Evolutionary conservation across 257 asterid species (phyloP).

Genomic region (Buddleja alternifolia): DNA sequence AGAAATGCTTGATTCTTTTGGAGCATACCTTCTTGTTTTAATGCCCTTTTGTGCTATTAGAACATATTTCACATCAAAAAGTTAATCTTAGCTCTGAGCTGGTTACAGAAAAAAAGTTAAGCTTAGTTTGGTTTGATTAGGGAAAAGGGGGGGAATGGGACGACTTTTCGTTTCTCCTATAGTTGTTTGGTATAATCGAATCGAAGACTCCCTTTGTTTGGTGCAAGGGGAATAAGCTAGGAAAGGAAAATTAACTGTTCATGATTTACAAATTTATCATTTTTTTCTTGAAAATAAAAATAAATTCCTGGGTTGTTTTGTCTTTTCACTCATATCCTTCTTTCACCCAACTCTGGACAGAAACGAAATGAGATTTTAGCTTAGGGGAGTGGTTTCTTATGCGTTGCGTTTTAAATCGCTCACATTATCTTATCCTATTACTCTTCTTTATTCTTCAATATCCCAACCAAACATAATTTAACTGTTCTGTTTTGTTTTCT

Average conservation of each 20-base stretch:
- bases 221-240: not conserved
- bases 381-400: not conserved
- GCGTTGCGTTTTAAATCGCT: too few species aligned
- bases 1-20: too few species aligned
- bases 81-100: too few species aligned
- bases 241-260: not conserved
- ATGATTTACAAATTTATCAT: not conserved
- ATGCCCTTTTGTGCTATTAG: too few species aligned
- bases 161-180: not conserved
- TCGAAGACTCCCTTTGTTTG: not conserved
- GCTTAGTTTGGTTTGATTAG: not conserved
- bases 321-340: too few species aligned
- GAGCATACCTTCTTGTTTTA: too few species aligned
- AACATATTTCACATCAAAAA: too few species aligned
- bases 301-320: too few species aligned
- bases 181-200: not conserved
- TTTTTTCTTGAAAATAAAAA: too few species aligned
- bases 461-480: not conserved
- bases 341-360: not conserved
- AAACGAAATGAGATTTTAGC: not conserved
- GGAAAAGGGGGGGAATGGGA: not conserved
- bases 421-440: too few species aligned
- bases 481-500: not conserved
- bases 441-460: too few species aligned
- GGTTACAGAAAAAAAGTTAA: too few species aligned